Percentiles rank a stretch among this genome's conserved stretches.
Evolutionary conservation across 768 basidiomycete species (phyloP).

Genomic region (Cystobasidium onofrii): DNA sequence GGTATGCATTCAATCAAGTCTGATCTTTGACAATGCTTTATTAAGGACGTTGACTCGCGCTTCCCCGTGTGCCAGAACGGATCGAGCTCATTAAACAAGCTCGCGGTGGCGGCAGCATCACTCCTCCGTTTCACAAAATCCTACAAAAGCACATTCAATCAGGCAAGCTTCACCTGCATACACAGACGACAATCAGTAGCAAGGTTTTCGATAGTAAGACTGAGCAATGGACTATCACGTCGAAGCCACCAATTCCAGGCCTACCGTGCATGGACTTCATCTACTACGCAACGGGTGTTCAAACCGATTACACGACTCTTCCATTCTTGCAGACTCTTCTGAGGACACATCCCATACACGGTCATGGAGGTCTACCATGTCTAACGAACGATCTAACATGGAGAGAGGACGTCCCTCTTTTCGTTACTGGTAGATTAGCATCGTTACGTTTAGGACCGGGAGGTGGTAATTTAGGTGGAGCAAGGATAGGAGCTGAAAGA

Average conservation of each 20-base stretch:
- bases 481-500: constrained; percentile 21
- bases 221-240: not conserved
- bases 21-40: not conserved
- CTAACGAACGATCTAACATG: constrained; percentile 37
- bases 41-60: not conserved
- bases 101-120: constrained; percentile 38
- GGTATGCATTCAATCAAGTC: not conserved
- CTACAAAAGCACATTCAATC: constrained; percentile 32
- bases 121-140: constrained; percentile 33
- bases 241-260: constrained; percentile 1
- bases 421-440: constrained; percentile 15
- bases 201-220: not conserved
- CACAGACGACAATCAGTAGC: not conserved
- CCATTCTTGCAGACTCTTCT: constrained; percentile 33
- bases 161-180: constrained; percentile 3
- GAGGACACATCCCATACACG: constrained; percentile 30
- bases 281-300: constrained; percentile 35
- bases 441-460: constrained; percentile 9
- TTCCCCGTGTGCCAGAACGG: not conserved
- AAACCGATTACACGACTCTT: constrained; percentile 29
- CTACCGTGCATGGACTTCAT: constrained; percentile 12
- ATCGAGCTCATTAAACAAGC: constrained; percentile 29
- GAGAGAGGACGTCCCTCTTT: constrained; percentile 12
- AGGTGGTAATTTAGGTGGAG: constrained; percentile 19
- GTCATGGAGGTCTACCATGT: constrained; percentile 34